Percentiles rank a stretch among this genome's conserved stretches.
These are phyloP conservation scores for Claviceps sp. DNA, from an alignment of 2,329 filamentous ascomycete genomes.

Conservation along the genomic window DNA sequence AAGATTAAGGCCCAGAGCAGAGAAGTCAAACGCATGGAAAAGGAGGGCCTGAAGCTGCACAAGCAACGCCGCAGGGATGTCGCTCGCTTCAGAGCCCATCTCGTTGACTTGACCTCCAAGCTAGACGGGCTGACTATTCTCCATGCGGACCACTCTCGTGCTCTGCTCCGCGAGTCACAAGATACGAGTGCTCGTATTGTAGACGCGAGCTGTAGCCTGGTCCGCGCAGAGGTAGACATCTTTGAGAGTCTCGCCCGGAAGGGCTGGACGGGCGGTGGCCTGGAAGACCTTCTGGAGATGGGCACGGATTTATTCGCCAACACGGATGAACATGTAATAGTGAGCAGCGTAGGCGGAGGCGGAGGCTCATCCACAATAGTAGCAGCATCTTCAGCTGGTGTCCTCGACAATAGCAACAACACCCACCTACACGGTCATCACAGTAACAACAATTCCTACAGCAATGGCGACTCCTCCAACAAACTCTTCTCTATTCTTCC, in stretches of 20 bases:
- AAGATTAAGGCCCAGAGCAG: slow-evolving; percentile 39
- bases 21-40: slow-evolving; percentile 51
- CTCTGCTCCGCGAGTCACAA: slow-evolving; percentile 48
- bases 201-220: slow-evolving; percentile 50
- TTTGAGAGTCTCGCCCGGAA: slow-evolving; percentile 54
- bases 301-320: slow-evolving; percentile 48
- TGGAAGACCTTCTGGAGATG: slow-evolving; percentile 52
- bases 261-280: slow-evolving; percentile 52
- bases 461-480: slow-evolving; percentile 19
- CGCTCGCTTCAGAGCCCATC: slow-evolving; percentile 45
- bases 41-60: slow-evolving; percentile 50
- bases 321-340: slow-evolving; percentile 20
- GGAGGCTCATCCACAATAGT: neutral
- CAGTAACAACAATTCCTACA: neutral
- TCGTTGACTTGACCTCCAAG: slow-evolving; percentile 48
- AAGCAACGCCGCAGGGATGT: slow-evolving; percentile 47
- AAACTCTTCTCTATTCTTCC: slow-evolving; percentile 53
- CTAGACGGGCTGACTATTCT: slow-evolving; percentile 49
- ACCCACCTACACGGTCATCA: no score
- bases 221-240: slow-evolving; percentile 56
- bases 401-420: neutral
- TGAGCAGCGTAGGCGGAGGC: neutral
- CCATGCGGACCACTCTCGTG: slow-evolving; percentile 46
- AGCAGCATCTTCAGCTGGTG: neutral
- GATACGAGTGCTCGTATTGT: slow-evolving; percentile 49